Base-by-base conservation (phyloP, 257 asterid genomes). In the Scutellaria galericulata region DNA sequence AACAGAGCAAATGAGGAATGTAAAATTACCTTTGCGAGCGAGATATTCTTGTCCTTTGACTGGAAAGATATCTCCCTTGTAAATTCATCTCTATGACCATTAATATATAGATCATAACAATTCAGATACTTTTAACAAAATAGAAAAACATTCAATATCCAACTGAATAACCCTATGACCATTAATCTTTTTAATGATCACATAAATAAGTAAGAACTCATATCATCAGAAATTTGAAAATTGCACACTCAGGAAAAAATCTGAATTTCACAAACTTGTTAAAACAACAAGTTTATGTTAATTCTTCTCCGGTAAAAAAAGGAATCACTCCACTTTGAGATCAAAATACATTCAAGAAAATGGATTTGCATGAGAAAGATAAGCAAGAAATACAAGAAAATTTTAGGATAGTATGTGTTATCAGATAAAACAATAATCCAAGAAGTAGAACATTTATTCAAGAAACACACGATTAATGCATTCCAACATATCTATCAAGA, bases 1-100 rank as follows among this genome's bases (percentile, higher is more conserved):
- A 66, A 55, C 35, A 13, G 42, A 73, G 62, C 54, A 53, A 27
- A 35, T 14, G 48, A 41, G 42, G 6, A 69, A 40, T 2, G 52
- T 57, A 61, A 40, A 22, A 71, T 51, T 83, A 93, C 98, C 97
- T 93, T 89, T 41, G 97, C 90, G 45, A 93, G 92, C 18, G 96
- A 91, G 83, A 93, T 82, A 81, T 93, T 93, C 74, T 83, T 93
- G 84, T 88, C 97, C 82, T 88, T 88, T 31, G 96, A 82, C 85
- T 80, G 91, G 82, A 88, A 89, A 62, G 96, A 86, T 73, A 91
- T 91, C 89, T 91, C 98, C 51, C 66, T n/a, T n/a, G n/a, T n/a
- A n/a, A n/a, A n/a, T n/a, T n/a, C n/a, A n/a, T n/a, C n/a, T n/a
- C n/a, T n/a, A n/a, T n/a, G n/a, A n/a, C n/a, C n/a, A n/a, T n/a